Evolutionary conservation across 441 rosid species (phyloP).

Genomic region (Bruguiera hainesii): DNA sequence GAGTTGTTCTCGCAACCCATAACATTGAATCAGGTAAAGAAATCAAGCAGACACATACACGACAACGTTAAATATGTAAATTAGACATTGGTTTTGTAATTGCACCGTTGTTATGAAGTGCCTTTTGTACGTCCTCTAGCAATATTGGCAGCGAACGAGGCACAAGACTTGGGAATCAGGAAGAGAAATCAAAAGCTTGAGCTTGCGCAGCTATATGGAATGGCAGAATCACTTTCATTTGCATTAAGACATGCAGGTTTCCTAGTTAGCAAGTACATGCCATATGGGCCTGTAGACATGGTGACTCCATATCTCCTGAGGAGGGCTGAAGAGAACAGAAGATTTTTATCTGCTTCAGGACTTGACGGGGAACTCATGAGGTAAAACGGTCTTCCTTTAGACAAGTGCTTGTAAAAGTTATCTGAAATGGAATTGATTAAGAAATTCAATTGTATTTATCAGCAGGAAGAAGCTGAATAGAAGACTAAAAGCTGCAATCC

Average conservation of each 20-base stretch:
- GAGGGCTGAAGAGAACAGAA: slow-evolving; percentile 88
- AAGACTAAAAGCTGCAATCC: slow-evolving; percentile 36
- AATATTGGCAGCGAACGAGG: slow-evolving; percentile 53
- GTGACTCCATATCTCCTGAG: slow-evolving; percentile 77
- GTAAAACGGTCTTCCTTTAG: slow-evolving; percentile 20
- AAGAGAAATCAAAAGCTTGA: slow-evolving; percentile 52
- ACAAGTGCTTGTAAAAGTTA: no score
- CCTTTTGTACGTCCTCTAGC: slow-evolving; percentile 28
- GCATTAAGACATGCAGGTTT: slow-evolving; percentile 79
- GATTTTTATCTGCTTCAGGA: slow-evolving; percentile 54
- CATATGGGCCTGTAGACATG: slow-evolving; percentile 64
- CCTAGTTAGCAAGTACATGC: slow-evolving; percentile 82
- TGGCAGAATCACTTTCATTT: slow-evolving; percentile 79
- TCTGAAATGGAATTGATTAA: no score
- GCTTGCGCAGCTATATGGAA: slow-evolving; percentile 86
- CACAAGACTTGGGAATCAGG: slow-evolving; percentile 53
- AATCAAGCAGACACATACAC: neutral
- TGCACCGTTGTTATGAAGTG: no score
- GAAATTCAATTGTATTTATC: neutral
- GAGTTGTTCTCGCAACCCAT: slow-evolving; percentile 68
- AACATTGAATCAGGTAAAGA: slow-evolving; percentile 62
- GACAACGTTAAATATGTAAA: neutral
- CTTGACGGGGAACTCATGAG: slow-evolving; percentile 63
- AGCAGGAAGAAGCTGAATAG: slow-evolving; percentile 58
- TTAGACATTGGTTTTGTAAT: no score